A percentile compares a stretch with the other conserved stretches of the same genome.
Evolutionary conservation across 805 yeast genomes (phyloP).

Genomic region (Yueomyces sinensis): DNA sequence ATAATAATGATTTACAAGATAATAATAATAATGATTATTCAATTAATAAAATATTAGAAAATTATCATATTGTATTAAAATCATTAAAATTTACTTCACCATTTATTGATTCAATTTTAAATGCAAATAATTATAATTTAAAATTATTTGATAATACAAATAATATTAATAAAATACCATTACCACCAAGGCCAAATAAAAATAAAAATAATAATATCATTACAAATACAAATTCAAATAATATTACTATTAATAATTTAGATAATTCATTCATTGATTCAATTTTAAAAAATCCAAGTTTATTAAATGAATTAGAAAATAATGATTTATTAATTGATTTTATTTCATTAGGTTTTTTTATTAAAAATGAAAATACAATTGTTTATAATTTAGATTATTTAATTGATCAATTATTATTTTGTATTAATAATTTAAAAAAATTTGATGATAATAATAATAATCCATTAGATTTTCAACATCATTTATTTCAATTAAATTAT

Average conservation of each 20-base stretch:
- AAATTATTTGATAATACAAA: background rate
- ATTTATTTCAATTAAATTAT: no score
- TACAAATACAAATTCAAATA: slow-evolving; percentile 4
- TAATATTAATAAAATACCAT: background rate
- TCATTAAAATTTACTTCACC: slow-evolving; percentile 10
- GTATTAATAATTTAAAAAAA: slow-evolving; percentile 4
- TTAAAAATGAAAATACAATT: slow-evolving; percentile 2
- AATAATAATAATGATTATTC: slow-evolving; percentile 22
- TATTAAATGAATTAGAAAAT: slow-evolving; percentile 28
- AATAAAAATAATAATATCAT: background rate
- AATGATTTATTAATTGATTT: slow-evolving; percentile 31
- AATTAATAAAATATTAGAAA: slow-evolving; percentile 29
- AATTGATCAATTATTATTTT: slow-evolving; percentile 12
- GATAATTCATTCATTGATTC: slow-evolving; percentile 25
- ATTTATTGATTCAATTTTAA: background rate
- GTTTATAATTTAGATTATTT: slow-evolving; percentile 15
- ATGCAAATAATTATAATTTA: background rate
- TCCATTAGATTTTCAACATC: no score
- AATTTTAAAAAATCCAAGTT: slow-evolving; percentile 27
- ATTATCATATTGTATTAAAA: slow-evolving; percentile 24
- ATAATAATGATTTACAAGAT: slow-evolving; percentile 17
- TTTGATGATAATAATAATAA: background rate
- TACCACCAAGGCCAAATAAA: background rate
- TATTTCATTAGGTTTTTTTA: slow-evolving; percentile 30
- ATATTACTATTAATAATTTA: slow-evolving; percentile 6